A percentile compares a stretch with the other conserved stretches of the same genome.
Evolutionary conservation across 192 early-diverging fungal species (phyloP).

Genomic region (Umbelopsis ramanniana): DNA sequence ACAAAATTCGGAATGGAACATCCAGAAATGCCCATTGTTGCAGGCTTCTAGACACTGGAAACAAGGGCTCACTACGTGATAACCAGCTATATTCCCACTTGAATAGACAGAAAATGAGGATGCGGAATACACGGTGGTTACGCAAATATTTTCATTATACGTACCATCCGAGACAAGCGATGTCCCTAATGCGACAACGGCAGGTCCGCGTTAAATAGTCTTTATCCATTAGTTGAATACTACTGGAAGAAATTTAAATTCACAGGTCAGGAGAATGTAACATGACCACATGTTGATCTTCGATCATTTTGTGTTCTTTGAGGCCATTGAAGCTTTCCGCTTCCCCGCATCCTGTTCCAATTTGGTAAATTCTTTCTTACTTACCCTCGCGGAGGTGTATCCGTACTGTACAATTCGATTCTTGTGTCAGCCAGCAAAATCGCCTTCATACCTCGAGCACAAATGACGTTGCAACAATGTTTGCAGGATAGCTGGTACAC

Average conservation of each 20-base stretch:
- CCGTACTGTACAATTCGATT: conserved; percentile 78
- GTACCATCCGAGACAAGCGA: conserved; percentile 80
- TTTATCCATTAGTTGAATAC: conserved; percentile 77
- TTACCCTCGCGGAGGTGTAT: conserved; percentile 66
- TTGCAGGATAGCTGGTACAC: conserved; percentile 73
- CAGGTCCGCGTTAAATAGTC: conserved; percentile 83
- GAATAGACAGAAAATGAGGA: neutral
- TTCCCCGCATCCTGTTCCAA: conserved; percentile 1
- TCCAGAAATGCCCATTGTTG: conserved; percentile 71
- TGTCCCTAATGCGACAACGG: conserved; percentile 75
- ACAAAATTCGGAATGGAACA: conserved; percentile 58
- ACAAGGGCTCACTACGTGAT: conserved; percentile 78
- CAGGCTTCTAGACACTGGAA: conserved; percentile 54
- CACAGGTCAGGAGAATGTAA: neutral
- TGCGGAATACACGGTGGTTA: neutral
- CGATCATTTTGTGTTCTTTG: neutral
- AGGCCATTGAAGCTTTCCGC: neutral
- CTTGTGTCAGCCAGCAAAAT: conserved; percentile 77
- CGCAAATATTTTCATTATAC: neutral
- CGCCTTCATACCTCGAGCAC: conserved; percentile 81
- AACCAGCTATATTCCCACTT: conserved; percentile 70
- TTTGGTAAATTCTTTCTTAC: conserved; percentile 38
- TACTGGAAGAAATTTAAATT: conserved; percentile 29
- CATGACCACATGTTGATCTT: neutral
- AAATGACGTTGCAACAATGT: conserved; percentile 65